Base-by-base conservation (phyloP, 1,284 basidiomycete genomes). In the Veloporphyrellus conicus region DNA sequence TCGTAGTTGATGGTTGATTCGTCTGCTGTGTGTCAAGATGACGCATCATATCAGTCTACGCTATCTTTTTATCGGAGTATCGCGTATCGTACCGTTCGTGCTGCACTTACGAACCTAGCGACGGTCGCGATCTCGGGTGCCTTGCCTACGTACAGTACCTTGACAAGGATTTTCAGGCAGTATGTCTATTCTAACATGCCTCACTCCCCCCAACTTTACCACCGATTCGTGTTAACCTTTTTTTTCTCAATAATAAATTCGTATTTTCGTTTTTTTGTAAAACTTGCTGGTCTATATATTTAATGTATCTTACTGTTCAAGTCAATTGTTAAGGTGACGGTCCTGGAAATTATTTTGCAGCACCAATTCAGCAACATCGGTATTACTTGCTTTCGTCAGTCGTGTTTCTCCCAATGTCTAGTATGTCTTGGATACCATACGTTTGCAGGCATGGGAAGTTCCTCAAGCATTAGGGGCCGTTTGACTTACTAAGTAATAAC, bases 71-170 rank as follows among this genome's bases (percentile, higher is more conserved):
- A 49, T 71, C 74, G 72, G 67, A 70, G 79, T 77, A 68, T 77
- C 72, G 69, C 72, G 78, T 77, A 70, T 74, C 80, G 77, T 79
- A 77, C 77, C 75, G 80, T 74, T 75, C 66, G 57, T 65, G 68
- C 57, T 71, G 69, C 71, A 33, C 19, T n/a, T 55, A 53, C 52
- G 61, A 50, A 71, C 78, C 76, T 75, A 68, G 79, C 66, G 78
- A 79, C 74, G 78, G 70, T 74, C 78, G 72, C 76, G 74, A 75
- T 74, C 78, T 70, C 73, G 75, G 69, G 45, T 42, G 52, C 39
- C 22, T 41, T 66, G 63, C 57, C 59, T 67, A 54, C 43, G 57
- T 55, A 53, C 49, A 50, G 41, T 62, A 49, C 59, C 62, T 62
- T 63, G 61, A 53, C 49, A 54, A 63, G 62, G 63, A 64, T 58